phyloP scores from a whole-genome alignment of 2,329 filamentous ascomycete genomes.

The Arthroderma sp. region DNA sequence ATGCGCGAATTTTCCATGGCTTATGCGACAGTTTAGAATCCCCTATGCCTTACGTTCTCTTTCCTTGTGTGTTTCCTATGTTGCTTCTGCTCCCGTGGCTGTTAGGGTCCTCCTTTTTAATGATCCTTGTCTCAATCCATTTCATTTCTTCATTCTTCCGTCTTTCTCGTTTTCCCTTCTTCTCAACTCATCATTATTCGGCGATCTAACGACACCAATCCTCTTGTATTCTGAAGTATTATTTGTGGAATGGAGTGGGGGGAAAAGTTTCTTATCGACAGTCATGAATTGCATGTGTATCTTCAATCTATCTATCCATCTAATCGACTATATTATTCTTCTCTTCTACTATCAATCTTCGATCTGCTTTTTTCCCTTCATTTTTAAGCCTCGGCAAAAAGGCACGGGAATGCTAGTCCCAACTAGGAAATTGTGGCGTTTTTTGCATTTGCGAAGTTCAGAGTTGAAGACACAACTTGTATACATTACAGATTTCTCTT shows the following conservation, averaged over 20 bases:
- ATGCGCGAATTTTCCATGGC: neutral
- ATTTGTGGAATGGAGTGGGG: neutral
- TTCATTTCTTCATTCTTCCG: neutral
- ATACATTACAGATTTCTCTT: neutral
- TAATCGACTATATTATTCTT: neutral
- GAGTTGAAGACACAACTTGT: neutral
- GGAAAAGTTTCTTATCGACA: slow-evolving; percentile 1
- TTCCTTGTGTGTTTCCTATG: neutral
- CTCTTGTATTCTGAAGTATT: slow-evolving; percentile 3
- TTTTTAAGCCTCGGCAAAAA: neutral
- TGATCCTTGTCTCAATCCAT: neutral
- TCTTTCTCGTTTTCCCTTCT: neutral
- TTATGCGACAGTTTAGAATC: neutral
- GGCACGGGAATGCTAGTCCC: neutral
- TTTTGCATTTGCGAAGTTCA: neutral
- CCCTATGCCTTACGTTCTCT: neutral
- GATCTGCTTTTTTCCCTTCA: too few relatives aligned
- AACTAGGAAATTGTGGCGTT: neutral
- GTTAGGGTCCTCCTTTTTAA: neutral
- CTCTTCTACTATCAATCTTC: too few relatives aligned
- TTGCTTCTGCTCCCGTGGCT: neutral
- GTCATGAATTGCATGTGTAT: slow-evolving; percentile 1
- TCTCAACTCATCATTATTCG: neutral
- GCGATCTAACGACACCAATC: neutral
- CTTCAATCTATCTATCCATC: neutral